Base-by-base conservation (phyloP, 352 stramenopile genomes). In the Globisporangium apiculatum region DNA sequence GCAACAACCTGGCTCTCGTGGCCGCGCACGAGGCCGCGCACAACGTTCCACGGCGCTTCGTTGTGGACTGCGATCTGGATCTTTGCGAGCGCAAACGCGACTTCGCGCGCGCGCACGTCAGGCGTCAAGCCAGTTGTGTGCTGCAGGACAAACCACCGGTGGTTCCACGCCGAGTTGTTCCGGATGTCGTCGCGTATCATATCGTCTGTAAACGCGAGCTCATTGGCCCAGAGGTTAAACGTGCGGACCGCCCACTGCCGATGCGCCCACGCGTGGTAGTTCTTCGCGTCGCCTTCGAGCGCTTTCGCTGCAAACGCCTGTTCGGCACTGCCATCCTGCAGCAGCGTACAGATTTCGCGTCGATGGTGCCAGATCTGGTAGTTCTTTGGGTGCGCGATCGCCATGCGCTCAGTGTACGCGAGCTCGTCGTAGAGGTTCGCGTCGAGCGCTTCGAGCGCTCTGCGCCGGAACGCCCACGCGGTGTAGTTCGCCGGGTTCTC, bases 281-380 rank as follows among this genome's bases (percentile, higher is more conserved):
- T 99, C 80, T 99, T 99, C 35, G 86, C 73, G 75, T 99, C 97
- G n/a, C 90, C 81, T 1, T 78, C 65, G 40, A 99, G 86, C n/a
- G 98, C 91, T 51, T 81, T 71, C 49, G 80, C 83, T 42, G 95
- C 90, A 64, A 99, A 98, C 8, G 61, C 66, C 57, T 99, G 85
- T 76, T 99, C 97, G 12, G 76, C 58, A 56, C 81, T 79, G 36
- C 79, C 78, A 69, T 98, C 72, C 11, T 80, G 60, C 60, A 95
- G 53, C 58, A 85, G 72, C 51, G 91, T 76, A 60, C 97, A 90
- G 37, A 99, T 80, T 60, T 95, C 94, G 48, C 96, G 83, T 18
- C 97, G 94, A 72, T 99, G 96, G 77, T 99, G 97, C 97, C 97
- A 99, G 67, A 99, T 96, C 74, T 99, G 97, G 80, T 99, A 99